Conservation (phyloP, 2,329 filamentous ascomycete genomes). For the Bipolaris sorokiniana region DNA sequence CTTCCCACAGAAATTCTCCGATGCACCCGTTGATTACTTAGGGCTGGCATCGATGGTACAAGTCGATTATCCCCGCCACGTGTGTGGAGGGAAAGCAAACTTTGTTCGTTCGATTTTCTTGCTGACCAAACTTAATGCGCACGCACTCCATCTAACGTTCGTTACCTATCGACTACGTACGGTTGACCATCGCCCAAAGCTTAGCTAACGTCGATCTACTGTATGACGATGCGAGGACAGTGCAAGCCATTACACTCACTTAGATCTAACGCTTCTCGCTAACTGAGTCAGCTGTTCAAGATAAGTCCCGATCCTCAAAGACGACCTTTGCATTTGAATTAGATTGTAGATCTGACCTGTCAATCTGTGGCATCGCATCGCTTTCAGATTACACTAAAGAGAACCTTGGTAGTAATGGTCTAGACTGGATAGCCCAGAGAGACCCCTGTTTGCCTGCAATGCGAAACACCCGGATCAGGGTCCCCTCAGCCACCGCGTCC, state of each 20-base stretch:
- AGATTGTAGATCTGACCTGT: background rate
- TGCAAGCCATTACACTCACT: background rate
- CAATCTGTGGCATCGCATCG: background rate
- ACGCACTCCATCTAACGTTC: background rate
- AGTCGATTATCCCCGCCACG: background rate
- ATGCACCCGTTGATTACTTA: background rate
- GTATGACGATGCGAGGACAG: background rate
- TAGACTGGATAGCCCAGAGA: background rate
- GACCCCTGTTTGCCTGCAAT: background rate
- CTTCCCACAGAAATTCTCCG: background rate
- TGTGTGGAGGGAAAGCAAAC: background rate
- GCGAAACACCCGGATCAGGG: background rate
- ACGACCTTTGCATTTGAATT: background rate
- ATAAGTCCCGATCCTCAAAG: background rate
- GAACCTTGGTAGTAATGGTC: background rate
- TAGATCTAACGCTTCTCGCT: background rate
- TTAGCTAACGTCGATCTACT: background rate
- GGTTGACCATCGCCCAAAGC: background rate
- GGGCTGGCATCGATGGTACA: background rate
- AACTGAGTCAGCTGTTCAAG: background rate
- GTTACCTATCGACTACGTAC: background rate
- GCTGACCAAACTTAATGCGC: background rate
- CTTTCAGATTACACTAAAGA: background rate
- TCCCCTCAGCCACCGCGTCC: background rate
- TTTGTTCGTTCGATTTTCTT: background rate